A percentile compares a stretch with the other conserved stretches of the same genome.
phyloP scores from a whole-genome alignment of 345 rosid species.

The Aquilaria yunnanensis region DNA sequence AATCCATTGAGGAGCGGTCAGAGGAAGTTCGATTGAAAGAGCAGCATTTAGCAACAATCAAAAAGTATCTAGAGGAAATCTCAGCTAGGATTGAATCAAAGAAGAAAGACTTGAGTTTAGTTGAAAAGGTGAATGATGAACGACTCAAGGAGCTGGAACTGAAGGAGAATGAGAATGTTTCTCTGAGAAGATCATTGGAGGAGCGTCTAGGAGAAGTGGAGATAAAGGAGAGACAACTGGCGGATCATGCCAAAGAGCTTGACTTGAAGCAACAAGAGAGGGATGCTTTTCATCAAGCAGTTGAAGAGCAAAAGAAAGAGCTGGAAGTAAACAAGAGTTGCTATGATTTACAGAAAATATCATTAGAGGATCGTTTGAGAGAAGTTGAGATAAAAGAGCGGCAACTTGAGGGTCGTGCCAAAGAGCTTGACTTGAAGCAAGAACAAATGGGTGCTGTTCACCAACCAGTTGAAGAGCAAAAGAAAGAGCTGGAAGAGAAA shows the following conservation, averaged over 20 bases:
- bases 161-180: constrained; percentile 20
- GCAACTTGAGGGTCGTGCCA: constrained; percentile 6
- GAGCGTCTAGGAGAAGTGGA: background rate
- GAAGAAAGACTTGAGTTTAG: constrained; percentile 9
- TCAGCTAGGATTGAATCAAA: constrained; percentile 5
- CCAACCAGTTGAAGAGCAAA: constrained; percentile 12
- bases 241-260: constrained; percentile 14
- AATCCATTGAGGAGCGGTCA: constrained; percentile 7
- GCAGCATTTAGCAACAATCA: background rate
- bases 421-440: constrained; percentile 19
- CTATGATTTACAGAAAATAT: constrained; percentile 10
- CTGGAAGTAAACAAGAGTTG: constrained; percentile 18
- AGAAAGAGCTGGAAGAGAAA: constrained; percentile 18
- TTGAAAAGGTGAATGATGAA: constrained; percentile 1
- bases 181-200: constrained; percentile 16
- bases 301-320: constrained; percentile 16
- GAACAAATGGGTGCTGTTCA: constrained; percentile 16
- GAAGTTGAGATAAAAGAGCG: constrained; percentile 5
- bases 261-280: constrained; percentile 15
- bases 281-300: constrained; percentile 12
- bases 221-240: background rate
- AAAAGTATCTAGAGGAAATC: background rate
- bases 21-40: constrained; percentile 10
- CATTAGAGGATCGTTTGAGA: constrained; percentile 10
- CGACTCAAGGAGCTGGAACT: constrained; percentile 12